Evolutionary conservation across 1,284 basidiomycete species (phyloP), one percentile per base, ranked within the genome.

Genomic region (Singerocomus rubriflavus): DNA sequence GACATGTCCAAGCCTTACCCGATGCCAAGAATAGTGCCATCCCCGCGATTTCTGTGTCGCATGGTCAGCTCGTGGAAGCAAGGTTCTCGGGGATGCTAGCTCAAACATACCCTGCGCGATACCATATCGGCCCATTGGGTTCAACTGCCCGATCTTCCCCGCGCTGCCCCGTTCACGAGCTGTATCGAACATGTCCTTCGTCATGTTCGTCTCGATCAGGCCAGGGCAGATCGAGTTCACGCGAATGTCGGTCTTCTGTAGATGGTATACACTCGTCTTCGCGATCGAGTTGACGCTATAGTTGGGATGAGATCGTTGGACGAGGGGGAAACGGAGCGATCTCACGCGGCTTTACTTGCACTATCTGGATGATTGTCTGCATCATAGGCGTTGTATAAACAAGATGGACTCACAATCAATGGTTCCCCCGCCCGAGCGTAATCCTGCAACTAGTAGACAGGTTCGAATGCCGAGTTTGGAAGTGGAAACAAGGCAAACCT

Each of bases 141-240:
- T 96, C 46, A 96, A 71, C 66, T 93, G 89, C 2, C 93, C 94
- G 48, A 97, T 81, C 71, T 88, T 93, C 44, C 71, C 73, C 16
- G 73, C 79, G 14, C 75, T 87, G 9, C 94, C 94, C 31, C 84
- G 78, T 53, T 80, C 68, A 33, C 87, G 81, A 29, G 94, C 93
- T 49, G 80, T 78, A 27, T 90, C 83, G 60, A 97, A 97, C 16
- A 84, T 78, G 6, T 63, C 62, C 47, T 71, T 70, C 0, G 93
- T 93, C 91, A 95, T 93, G 32, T 85, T 88, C 2, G 92, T 95
- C 71, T 95, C 89, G 60, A 97, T 93, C 44, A 97, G 71, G 16
- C 94, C 94, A 2, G 94, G 94, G 63, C 92, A 95, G 55, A 97
- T 83, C 14, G 88, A 81, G 68, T 97, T 97, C 56, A 96, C 87